Percentiles rank a stretch among this genome's conserved stretches.
These are phyloP conservation scores for Leishmania turanica DNA, from an alignment of 208 protist species.

Conservation along the genomic window DNA sequence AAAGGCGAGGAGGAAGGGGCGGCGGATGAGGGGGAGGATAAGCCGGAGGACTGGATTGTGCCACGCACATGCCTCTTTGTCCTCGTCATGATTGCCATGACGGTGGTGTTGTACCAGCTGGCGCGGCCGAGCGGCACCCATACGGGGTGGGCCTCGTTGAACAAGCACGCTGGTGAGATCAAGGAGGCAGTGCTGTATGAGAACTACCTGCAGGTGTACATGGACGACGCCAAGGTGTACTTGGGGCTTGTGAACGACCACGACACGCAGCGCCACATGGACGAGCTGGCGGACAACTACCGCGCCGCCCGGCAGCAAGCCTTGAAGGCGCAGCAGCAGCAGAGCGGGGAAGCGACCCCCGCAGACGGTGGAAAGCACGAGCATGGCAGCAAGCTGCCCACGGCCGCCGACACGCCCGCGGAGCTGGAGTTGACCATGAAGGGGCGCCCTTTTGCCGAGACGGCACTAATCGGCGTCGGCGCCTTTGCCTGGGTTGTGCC, in stretches of 20 bases:
- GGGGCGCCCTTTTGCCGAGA: conserved; percentile 60
- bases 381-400: not conserved
- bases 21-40: conserved; percentile 38
- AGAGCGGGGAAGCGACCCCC: conserved; percentile 6
- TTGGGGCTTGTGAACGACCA: conserved; percentile 59
- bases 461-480: conserved; percentile 60
- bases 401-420: conserved; percentile 23
- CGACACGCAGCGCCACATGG: conserved; percentile 64
- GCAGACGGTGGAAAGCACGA: conserved; percentile 5
- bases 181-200: conserved; percentile 50
- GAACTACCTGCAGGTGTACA: conserved; percentile 63
- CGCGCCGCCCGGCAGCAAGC: conserved; percentile 19
- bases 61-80: conserved; percentile 64
- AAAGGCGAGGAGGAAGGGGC: conserved; percentile 17
- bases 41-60: conserved; percentile 55
- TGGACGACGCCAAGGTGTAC: conserved; percentile 53
- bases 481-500: conserved; percentile 80
- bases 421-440: conserved; percentile 48
- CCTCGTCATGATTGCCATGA: conserved; percentile 47
- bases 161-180: conserved; percentile 45
- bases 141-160: conserved; percentile 53
- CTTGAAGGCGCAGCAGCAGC: conserved; percentile 30
- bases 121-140: conserved; percentile 44
- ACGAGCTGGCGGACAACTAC: conserved; percentile 41
- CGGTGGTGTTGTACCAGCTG: conserved; percentile 52